These are phyloP conservation scores for Ogataea hybrid DNA, from an alignment of 1,139 yeast species.

Conservation along the genomic window DNA sequence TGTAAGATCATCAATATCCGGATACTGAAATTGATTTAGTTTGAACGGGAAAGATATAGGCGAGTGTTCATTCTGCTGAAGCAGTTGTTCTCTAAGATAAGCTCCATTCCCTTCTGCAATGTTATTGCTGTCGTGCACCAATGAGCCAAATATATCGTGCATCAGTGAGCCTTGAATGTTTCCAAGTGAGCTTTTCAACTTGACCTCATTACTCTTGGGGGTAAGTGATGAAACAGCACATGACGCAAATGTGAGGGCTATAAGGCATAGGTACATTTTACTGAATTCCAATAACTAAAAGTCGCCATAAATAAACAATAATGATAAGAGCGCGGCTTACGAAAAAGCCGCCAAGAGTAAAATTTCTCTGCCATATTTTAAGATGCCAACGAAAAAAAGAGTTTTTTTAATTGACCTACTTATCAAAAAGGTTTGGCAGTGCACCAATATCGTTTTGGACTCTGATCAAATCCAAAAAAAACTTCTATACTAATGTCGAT, in stretches of 20 bases:
- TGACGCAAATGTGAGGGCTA: neutral
- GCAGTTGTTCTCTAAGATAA: neutral
- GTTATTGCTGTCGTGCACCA: slow-evolving; percentile 6
- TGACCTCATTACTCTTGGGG: neutral
- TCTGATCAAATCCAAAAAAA: too few relatives aligned
- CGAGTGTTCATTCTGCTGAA: neutral
- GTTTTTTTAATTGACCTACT: too few relatives aligned
- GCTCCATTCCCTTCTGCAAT: neutral
- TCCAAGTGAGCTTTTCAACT: neutral
- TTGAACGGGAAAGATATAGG: slow-evolving; percentile 10
- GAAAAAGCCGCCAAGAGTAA: too few relatives aligned
- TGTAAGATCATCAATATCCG: slow-evolving; percentile 32
- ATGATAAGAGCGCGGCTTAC: too few relatives aligned
- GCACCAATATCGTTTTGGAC: too few relatives aligned
- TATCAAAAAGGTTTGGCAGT: too few relatives aligned
- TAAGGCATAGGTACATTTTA: neutral
- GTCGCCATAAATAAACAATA: too few relatives aligned
- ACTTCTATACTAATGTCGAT: too few relatives aligned
- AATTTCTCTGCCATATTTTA: too few relatives aligned
- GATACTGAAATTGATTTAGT: slow-evolving; percentile 26
- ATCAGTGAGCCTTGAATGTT: slow-evolving; percentile 22
- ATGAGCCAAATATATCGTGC: slow-evolving; percentile 33
- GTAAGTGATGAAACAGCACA: neutral
- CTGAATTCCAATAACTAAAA: too few relatives aligned
- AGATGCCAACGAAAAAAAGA: too few relatives aligned